These are phyloP conservation scores for Neonectria sp. DNA, from an alignment of 2,329 filamentous ascomycete species.

Conservation along the genomic window DNA sequence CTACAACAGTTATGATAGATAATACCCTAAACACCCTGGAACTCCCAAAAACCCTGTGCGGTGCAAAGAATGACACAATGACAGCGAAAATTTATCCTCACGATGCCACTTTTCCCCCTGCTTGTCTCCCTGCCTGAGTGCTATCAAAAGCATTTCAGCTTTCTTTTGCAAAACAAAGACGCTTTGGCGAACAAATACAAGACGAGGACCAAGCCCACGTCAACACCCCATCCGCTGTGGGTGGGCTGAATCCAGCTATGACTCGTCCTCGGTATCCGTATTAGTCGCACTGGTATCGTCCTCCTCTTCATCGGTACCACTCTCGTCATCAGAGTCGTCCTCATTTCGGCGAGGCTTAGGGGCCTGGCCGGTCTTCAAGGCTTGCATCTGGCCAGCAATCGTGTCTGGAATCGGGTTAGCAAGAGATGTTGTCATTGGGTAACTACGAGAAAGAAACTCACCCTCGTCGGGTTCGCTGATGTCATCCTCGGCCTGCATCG, in stretches of 20 bases:
- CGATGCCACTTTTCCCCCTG: constrained; percentile 17
- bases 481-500: constrained; percentile 89
- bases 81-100: constrained; percentile 18
- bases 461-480: constrained; percentile 99
- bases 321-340: constrained; percentile 83
- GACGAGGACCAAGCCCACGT: constrained; percentile 6
- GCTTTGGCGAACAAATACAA: constrained; percentile 31
- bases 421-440: neutral
- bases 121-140: constrained; percentile 9
- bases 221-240: neutral
- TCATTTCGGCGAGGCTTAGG: constrained; percentile 71
- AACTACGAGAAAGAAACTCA: constrained; percentile 61
- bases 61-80: constrained; percentile 21
- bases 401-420: constrained; percentile 73
- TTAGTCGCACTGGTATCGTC: constrained; percentile 78
- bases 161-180: constrained; percentile 23
- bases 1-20: constrained; percentile 22
- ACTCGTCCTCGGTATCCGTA: constrained; percentile 76
- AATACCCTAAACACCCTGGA: constrained; percentile 28
- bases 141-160: constrained; percentile 7
- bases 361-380: constrained; percentile 80
- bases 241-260: constrained; percentile 50
- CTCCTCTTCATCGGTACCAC: constrained; percentile 80
- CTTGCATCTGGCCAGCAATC: constrained; percentile 91
- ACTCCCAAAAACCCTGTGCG: constrained; percentile 28